Base-by-base conservation (phyloP, 495 filamentous ascomycete genomes). In the Acidiella bohemica region DNA sequence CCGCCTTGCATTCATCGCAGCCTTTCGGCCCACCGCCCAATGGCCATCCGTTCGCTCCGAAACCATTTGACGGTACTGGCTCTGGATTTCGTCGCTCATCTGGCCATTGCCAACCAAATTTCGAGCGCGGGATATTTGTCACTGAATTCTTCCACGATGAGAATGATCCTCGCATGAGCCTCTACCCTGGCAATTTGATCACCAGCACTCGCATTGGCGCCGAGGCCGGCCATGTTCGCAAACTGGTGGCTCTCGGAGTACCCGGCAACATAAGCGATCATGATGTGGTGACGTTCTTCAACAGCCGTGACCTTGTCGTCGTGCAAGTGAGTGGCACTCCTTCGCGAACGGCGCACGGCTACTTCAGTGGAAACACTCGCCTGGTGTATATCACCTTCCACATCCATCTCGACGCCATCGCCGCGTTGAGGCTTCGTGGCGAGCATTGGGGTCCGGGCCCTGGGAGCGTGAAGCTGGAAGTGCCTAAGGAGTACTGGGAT, bases 401-500 rank as follows among this genome's bases (percentile, higher is more conserved):
- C 3, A 24, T 30, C n/a, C 19, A 42, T 25, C 2, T 29, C 2
- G 32, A 12, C 10, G 41, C 46, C 3, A n/a, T 16, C n/a, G 41
- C 28, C 16, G 36, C 29, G 16, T 36, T 44, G 11, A 17, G 18
- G 13, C 33, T 33, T 2, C 29, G 19, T 16, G 46, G 24, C 13
- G 20, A 12, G 17, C 23, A 35, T 10, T 34, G 32, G 14, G 9
- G 7, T 4, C 8, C 9, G 3, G 16, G 9, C 14, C 9, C 11
- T 18, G 10, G 10, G 18, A 24, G 2, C 10, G 11, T 44, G 5
- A 25, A 24, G n/a, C 14, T 49, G 11, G 34, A 44, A 22, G 46
- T 49, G 21, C 25, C 46, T 5, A 22, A 20, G n/a, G 35, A 49
- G 29, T 44, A 28, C 14, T 49, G 39, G 39, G 39, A 43, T 18